A percentile compares a stretch with the other conserved stretches of the same genome.
Evolutionary conservation across 306 rosid genomes (phyloP).

Genomic region (Morella rubra): DNA sequence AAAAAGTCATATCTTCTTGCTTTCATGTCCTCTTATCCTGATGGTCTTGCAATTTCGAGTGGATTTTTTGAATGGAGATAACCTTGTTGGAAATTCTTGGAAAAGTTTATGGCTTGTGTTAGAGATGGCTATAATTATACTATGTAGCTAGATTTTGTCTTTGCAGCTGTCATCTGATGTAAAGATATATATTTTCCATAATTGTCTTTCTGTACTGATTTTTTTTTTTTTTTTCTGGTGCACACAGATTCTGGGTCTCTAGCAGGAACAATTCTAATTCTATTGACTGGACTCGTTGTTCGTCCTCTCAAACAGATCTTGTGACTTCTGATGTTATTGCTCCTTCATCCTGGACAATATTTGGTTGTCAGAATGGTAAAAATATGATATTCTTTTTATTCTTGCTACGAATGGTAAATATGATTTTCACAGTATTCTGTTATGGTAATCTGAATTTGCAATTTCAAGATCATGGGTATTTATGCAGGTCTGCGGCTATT

Average conservation of each 20-base stretch:
- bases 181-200: background rate
- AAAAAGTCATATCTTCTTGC: background rate
- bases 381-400: background rate
- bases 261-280: constrained; percentile 50
- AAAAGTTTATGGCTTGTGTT: background rate
- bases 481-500: constrained; percentile 80
- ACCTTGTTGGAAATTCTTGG: background rate
- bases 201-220: background rate
- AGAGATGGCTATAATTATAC: background rate
- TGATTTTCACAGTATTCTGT: constrained; percentile 23
- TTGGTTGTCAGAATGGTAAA: constrained; percentile 91
- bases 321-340: constrained; percentile 76
- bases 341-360: constrained; percentile 90
- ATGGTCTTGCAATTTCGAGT: background rate
- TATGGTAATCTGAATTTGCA: constrained; percentile 18
- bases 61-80: background rate
- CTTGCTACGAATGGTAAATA: constrained; percentile 55
- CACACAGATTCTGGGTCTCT: constrained; percentile 56
- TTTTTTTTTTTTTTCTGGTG: background rate
- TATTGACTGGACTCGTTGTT: constrained; percentile 43
- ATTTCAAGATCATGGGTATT: constrained; percentile 18
- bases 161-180: background rate
- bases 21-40: background rate
- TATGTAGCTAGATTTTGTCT: background rate
- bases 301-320: constrained; percentile 49